Base-by-base conservation (phyloP, 2,329 filamentous ascomycete genomes). In the Ophiostoma sp. region DNA sequence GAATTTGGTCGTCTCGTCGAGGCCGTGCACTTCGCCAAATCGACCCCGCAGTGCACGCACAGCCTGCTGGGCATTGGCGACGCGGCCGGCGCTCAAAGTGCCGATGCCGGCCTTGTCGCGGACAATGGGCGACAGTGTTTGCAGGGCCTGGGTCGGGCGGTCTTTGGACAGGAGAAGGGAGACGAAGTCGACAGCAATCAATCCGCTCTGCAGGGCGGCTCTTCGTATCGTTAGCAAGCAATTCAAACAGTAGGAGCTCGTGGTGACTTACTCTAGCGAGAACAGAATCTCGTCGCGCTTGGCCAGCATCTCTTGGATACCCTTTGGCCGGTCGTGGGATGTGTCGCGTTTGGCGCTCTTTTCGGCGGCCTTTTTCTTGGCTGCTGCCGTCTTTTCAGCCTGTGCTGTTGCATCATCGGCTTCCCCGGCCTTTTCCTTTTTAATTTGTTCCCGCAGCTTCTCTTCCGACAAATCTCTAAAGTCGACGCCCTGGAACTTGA, bases 101-200 rank as follows among this genome's bases (percentile, higher is more conserved):
- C 93, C 93, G 48, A 92, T 88, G 15, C 93, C 92, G 11, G 93
- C 89, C 75, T 88, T 85, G 11, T 93, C 87, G 78, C 92, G 92
- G 25, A 97, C 84, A 25, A 85, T 86, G 17, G 89, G 87, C 0
- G 92, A 94, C 75, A 97, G 87, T 4, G 93, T 93, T 64, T 85
- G 81, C 77, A 90, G 86, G 5, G 91, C 93, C 76, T 91, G 89
- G 9, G 87, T 88, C 0, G 93, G 92, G n/a, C 86, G 86, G 79
- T 96, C 89, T 80, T 94, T 95, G n/a, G 93, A 93, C 19, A 96
- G 85, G 0, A 97, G 86, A 7, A 97, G 87, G 39, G 94, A 97
- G 72, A 97, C 84, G 78, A 95, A 93, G 80, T 97, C 93, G 78
- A 97, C 89, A 7, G 91, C 90, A 74, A 93, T 86, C 79, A 92